Percentiles rank a stretch among this genome's conserved stretches.
Conservation (phyloP, 371 early-diverging fungal species). For the Thermomucor indicae-seudaticae region DNA sequence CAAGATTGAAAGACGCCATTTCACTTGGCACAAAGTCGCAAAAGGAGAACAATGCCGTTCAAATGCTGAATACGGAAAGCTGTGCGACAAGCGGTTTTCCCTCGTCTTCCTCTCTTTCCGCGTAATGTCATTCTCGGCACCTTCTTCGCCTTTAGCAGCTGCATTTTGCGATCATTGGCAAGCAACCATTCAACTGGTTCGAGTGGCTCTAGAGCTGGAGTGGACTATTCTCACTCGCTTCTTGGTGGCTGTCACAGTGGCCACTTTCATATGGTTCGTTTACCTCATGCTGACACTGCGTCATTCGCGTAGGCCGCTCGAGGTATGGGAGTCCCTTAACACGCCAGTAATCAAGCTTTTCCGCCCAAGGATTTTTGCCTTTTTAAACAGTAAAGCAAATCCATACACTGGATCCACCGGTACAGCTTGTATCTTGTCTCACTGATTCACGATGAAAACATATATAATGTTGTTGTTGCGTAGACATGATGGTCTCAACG, state of each 20-base stretch:
- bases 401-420: conserved; percentile 34
- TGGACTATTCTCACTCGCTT: conserved; percentile 39
- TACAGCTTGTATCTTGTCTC: conserved; percentile 7
- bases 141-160: not conserved
- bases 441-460: not conserved
- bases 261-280: conserved; percentile 20
- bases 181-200: conserved; percentile 22
- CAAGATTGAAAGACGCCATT: too few species aligned
- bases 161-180: conserved; percentile 27
- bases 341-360: conserved; percentile 32
- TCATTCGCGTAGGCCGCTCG: conserved; percentile 25
- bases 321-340: conserved; percentile 34
- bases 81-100: too few species aligned
- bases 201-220: conserved; percentile 26
- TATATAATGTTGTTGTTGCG: not conserved
- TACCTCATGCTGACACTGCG: conserved; percentile 31
- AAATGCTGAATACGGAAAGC: too few species aligned
- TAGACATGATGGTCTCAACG: conserved; percentile 38
- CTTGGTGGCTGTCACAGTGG: conserved; percentile 13
- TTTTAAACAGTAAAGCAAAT: conserved; percentile 19
- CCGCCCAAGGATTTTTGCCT: conserved; percentile 28
- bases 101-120: not conserved
- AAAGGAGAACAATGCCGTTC: too few species aligned
- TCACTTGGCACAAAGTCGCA: too few species aligned
- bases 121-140: too few species aligned